phyloP scores from a whole-genome alignment of 441 rosid species.

The Francoa sonchifolia region DNA sequence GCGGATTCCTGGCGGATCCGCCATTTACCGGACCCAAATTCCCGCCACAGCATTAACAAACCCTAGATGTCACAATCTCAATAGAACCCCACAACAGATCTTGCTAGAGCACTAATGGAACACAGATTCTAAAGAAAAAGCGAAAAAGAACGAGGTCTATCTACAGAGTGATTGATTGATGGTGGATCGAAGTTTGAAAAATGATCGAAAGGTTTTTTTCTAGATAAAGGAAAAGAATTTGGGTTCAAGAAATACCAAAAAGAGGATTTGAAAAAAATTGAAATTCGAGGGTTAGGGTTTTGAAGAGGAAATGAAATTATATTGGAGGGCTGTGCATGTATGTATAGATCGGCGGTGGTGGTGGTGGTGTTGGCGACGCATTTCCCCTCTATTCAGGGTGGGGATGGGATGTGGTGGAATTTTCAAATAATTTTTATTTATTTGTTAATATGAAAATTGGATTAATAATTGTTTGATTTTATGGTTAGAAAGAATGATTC shows the following conservation, averaged over 20 bases:
- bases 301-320: slow-evolving; percentile 17
- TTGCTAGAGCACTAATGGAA: neutral
- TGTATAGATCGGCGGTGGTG: too few relatives aligned
- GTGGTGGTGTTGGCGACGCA: too few relatives aligned
- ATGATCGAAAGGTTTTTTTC: slow-evolving; percentile 5
- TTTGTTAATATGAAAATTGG: too few relatives aligned
- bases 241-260: neutral
- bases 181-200: neutral
- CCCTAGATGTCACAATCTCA: slow-evolving; percentile 23
- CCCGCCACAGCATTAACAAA: slow-evolving; percentile 39
- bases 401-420: too few relatives aligned
- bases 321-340: too few relatives aligned
- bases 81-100: slow-evolving; percentile 13
- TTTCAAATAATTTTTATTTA: too few relatives aligned
- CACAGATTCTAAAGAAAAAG: slow-evolving; percentile 3
- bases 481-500: too few relatives aligned
- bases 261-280: neutral
- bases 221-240: neutral
- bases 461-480: too few relatives aligned
- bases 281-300: slow-evolving; percentile 38
- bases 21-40: slow-evolving; percentile 51
- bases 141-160: neutral
- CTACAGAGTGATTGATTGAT: slow-evolving; percentile 3
- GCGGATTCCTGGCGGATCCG: slow-evolving; percentile 75
- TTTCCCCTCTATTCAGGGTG: too few relatives aligned